phyloP scores from a whole-genome alignment of 148 eudicot genomes.

The Chenopodium berlandieri region DNA sequence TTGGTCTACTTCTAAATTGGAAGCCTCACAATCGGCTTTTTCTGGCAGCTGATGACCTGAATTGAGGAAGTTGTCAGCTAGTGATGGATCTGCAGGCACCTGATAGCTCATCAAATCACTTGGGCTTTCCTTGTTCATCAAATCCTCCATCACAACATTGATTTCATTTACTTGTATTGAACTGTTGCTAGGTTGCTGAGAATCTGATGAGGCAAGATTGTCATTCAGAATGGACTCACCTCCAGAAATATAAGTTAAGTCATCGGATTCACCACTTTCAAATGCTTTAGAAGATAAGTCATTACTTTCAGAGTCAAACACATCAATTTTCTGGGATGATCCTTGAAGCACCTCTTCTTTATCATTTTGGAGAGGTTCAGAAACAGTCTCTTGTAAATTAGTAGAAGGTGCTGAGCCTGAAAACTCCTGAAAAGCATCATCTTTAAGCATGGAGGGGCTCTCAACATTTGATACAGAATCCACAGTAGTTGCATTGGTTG shows the following conservation, averaged over 20 bases:
- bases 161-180: conserved; percentile 18
- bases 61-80: conserved; percentile 6
- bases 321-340: conserved; percentile 9
- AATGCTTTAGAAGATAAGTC: conserved; percentile 11
- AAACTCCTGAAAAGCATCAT: conserved; percentile 24
- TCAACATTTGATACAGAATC: conserved; percentile 31
- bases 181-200: conserved; percentile 17
- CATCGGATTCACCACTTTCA: conserved; percentile 5
- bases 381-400: conserved; percentile 7
- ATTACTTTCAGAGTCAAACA: conserved; percentile 14
- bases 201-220: conserved; percentile 24
- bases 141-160: conserved; percentile 15
- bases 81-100: conserved; percentile 10
- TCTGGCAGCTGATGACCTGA: conserved; percentile 16
- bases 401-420: conserved; percentile 23
- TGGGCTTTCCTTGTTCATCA: conserved; percentile 18
- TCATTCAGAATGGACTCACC: conserved; percentile 11
- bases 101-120: conserved; percentile 9
- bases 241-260: conserved; percentile 7
- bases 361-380: conserved; percentile 23
- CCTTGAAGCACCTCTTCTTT: conserved; percentile 11
- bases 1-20: conserved; percentile 23
- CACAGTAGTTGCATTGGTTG: conserved; percentile 43
- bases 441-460: conserved; percentile 26
- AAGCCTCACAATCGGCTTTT: conserved; percentile 14